Evolutionary conservation across 106 monocot genomes (phyloP), one percentile per base, ranked within the genome.

Genomic region (Dactylorhiza incarnata): DNA sequence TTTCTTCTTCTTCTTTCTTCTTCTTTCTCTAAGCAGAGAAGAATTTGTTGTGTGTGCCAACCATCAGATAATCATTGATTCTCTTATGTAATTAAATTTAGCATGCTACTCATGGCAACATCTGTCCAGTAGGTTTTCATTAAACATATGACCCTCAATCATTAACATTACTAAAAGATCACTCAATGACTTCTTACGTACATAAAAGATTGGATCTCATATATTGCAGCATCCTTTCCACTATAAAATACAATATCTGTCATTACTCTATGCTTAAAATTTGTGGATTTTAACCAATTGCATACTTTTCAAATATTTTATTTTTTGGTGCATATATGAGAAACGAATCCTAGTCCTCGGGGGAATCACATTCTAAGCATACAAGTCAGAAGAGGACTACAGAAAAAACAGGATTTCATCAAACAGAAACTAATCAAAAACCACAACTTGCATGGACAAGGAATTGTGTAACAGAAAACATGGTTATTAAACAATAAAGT

Each of bases 381-480:
- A 65, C 9, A 2, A 65, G 3, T 65, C 13, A 5, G 6, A 65
- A 26, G 26, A 29, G 29, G 3, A 29, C 29, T 13, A 65, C 29
- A 12, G 17, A 29, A 65, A 29, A n/a, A 65, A 4, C 9, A 24
- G 29, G 29, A 29, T 37, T 29, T 65, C 65, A 65, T 65, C 9
- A 65, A 65, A 24, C 23, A 0, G 1, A 65, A 19, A 7, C 26
- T 43, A 13, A 29, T 44, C 26, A 54, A 8, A 20, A 55, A 75
- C 7, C 16, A 16, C 5, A 54, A 43, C 4, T 65, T 24, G 14
- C 49, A 73, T 3, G 65, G 29, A 26, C 65, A 26, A 65, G 23
- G 29, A 73, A 49, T 49, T 15, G 50, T 2, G 48, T 13, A 73
- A 51, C 73, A 73, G 73, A 9, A 73, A 59, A 11, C 47, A 76